A percentile compares a stretch with the other conserved stretches of the same genome.
These are phyloP conservation scores for Toxicodendron radicans DNA, from an alignment of 345 rosid species.

Conservation along the genomic window DNA sequence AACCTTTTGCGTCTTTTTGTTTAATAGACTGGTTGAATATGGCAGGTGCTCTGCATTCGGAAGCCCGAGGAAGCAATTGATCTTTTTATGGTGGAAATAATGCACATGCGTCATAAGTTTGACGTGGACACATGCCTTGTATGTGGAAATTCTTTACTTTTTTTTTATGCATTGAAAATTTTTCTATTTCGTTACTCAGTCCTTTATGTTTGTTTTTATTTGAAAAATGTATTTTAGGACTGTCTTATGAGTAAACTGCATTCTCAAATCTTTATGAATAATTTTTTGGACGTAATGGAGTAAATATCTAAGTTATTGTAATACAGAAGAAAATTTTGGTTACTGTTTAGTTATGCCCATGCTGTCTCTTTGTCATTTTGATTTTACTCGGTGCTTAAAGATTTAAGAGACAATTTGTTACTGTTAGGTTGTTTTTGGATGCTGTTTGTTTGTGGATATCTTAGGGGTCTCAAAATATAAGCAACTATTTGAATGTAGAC, in stretches of 20 bases:
- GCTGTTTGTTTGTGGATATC: not conserved
- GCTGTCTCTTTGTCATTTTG: not conserved
- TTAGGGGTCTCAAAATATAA: not conserved
- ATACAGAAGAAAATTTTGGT: not conserved
- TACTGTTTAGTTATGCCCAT: not conserved
- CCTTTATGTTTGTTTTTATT: too few relatives aligned
- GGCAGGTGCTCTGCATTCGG: slow-evolving; percentile 82
- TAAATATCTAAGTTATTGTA: not conserved
- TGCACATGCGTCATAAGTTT: slow-evolving; percentile 99
- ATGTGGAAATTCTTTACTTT: slow-evolving; percentile 17
- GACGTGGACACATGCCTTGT: slow-evolving; percentile 96
- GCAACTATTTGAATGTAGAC: too few relatives aligned
- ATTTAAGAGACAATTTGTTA: not conserved
- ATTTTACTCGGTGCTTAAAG: not conserved
- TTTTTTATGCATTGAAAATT: not conserved
- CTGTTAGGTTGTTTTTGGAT: not conserved
- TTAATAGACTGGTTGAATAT: slow-evolving; percentile 18
- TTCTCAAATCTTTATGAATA: not conserved
- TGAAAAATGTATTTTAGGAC: not conserved
- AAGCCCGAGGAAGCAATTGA: slow-evolving; percentile 90
- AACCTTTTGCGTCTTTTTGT: not conserved
- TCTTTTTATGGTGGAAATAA: slow-evolving; percentile 97
- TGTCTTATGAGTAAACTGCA: not conserved
- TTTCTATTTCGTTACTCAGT: not conserved
- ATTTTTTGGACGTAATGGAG: not conserved